These are phyloP conservation scores for Yarrowia alimentaria DNA, from an alignment of 805 yeast species.

Conservation along the genomic window DNA sequence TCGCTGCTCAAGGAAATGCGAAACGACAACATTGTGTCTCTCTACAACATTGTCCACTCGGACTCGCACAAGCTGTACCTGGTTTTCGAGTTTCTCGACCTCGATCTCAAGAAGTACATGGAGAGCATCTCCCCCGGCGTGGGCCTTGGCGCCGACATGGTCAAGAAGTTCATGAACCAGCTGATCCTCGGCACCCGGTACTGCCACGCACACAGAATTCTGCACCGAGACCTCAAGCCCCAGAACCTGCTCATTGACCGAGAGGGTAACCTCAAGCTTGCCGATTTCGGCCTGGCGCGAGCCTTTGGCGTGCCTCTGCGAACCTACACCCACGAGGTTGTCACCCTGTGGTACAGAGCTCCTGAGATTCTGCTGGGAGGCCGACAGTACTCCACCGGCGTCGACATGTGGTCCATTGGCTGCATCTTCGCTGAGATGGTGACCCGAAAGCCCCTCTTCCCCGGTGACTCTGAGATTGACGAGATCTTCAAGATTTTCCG, in stretches of 20 bases:
- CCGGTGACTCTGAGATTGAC: constrained; percentile 97
- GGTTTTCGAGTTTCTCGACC: constrained; percentile 91
- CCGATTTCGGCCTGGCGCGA: constrained; percentile 95
- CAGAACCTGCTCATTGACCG: constrained; percentile 85
- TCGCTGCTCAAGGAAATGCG: constrained; percentile 89
- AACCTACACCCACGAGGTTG: constrained; percentile 96
- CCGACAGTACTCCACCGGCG: constrained; percentile 95
- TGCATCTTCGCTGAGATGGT: constrained; percentile 98
- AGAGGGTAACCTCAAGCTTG: constrained; percentile 89
- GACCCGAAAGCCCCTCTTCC: constrained; percentile 89
- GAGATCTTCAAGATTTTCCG: constrained; percentile 93
- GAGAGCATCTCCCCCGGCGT: constrained; percentile 76
- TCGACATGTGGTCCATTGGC: constrained; percentile 98
- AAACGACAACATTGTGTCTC: constrained; percentile 87
- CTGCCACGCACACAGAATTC: constrained; percentile 81
- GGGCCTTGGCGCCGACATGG: constrained; percentile 67
- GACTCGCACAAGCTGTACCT: constrained; percentile 89
- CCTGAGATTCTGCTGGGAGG: constrained; percentile 96
- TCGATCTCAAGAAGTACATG: constrained; percentile 93
- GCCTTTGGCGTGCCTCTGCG: constrained; percentile 98
- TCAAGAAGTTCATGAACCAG: constrained; percentile 93
- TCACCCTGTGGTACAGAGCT: constrained; percentile 95
- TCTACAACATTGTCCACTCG: constrained; percentile 92
- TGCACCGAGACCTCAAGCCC: constrained; percentile 85
- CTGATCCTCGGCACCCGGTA: constrained; percentile 83